Percentiles rank a stretch among this genome's conserved stretches.
phyloP scores from a whole-genome alignment of 108 stramenopile species.

The Hondaea fermentalgiana region DNA sequence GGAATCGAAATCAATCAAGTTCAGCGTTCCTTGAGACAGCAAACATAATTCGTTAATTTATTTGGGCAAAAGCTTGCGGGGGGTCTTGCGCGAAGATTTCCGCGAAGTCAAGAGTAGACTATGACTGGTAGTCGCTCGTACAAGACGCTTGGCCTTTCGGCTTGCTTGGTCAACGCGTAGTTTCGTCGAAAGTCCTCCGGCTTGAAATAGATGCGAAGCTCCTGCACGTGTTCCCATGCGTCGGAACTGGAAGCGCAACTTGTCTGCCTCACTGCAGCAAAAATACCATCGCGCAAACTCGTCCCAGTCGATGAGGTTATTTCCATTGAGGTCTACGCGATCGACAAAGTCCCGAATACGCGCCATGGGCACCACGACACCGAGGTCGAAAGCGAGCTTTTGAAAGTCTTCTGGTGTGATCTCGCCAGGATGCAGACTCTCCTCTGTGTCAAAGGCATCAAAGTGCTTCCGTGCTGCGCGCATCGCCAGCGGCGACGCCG shows the following conservation, averaged over 20 bases:
- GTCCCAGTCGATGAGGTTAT: background rate
- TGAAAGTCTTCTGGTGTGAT: background rate
- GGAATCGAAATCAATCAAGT: background rate
- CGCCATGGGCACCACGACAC: background rate
- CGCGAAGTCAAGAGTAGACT: background rate
- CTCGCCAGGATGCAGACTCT: background rate
- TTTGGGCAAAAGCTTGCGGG: no score
- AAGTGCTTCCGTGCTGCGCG: background rate
- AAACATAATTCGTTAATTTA: no score
- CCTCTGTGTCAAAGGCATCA: background rate
- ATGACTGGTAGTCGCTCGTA: background rate
- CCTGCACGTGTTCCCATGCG: background rate
- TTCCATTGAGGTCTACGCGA: background rate
- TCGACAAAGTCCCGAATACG: background rate
- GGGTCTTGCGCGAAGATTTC: no score
- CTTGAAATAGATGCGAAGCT: background rate
- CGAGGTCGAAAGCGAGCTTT: background rate
- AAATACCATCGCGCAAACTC: background rate
- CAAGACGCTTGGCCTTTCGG: background rate
- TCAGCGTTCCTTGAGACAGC: no score
- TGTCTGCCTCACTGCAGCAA: background rate
- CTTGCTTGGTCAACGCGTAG: background rate
- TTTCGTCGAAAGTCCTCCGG: background rate
- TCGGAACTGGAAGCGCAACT: background rate
- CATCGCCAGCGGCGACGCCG: background rate